Evolutionary conservation across 345 rosid species (phyloP).

Genomic region (Citrus inodora): DNA sequence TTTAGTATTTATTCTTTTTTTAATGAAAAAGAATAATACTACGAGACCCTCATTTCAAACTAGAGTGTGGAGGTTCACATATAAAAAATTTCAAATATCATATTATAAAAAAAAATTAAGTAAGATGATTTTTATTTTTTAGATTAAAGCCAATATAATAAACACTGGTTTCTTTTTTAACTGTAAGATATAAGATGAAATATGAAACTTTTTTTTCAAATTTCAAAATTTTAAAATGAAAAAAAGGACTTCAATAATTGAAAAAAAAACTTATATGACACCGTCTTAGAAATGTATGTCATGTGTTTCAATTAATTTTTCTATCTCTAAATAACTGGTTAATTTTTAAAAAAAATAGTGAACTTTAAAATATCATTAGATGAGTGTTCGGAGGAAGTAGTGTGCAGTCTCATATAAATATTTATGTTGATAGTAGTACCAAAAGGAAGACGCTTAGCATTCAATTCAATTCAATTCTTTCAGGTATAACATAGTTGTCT

Average conservation of each 20-base stretch:
- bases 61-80: not conserved
- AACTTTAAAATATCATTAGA: too few relatives aligned
- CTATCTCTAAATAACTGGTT: too few relatives aligned
- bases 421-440: too few relatives aligned
- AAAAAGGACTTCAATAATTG: not conserved
- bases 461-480: not conserved
- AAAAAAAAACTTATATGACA: not conserved
- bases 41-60: too few relatives aligned
- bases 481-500: not conserved
- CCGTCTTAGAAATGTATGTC: too few relatives aligned
- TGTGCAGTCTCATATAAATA: too few relatives aligned
- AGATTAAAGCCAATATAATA: not conserved
- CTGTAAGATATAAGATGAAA: not conserved
- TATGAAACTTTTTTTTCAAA: not conserved
- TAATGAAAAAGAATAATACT: too few relatives aligned
- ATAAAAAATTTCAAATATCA: too few relatives aligned
- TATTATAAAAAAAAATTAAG: too few relatives aligned
- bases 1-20: too few relatives aligned
- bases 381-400: fast-evolving
- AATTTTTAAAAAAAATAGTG: too few relatives aligned
- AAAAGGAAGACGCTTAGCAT: not conserved
- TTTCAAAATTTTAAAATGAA: not conserved
- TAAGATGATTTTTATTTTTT: not conserved
- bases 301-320: too few relatives aligned
- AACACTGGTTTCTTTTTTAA: not conserved